phyloP scores from a whole-genome alignment of 1,284 basidiomycete genomes.

The Xerocomus amazonicus region DNA sequence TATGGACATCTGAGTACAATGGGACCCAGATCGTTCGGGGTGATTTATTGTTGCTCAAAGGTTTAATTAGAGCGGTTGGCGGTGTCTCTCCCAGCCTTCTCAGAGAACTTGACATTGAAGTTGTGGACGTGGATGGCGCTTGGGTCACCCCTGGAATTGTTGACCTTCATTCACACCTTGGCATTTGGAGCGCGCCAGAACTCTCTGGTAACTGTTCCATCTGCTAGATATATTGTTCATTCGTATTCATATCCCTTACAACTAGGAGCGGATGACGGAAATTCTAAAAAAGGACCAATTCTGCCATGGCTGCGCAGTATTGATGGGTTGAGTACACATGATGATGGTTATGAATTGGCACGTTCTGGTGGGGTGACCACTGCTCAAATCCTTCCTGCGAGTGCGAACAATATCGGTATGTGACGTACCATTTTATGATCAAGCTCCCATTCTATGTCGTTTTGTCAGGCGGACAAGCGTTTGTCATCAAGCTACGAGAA shows the following conservation, averaged over 20 bases:
- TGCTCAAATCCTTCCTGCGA: not conserved
- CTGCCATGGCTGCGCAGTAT: not conserved
- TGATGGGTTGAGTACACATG: not conserved
- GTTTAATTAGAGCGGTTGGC: not conserved
- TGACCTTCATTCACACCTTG: not conserved
- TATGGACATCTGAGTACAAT: not conserved
- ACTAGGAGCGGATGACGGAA: not conserved
- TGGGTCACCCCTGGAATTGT: not conserved
- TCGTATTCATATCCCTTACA: not conserved
- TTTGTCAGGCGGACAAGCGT: not conserved
- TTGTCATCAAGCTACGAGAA: not conserved
- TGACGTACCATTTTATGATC: too few species aligned
- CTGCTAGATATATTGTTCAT: not conserved
- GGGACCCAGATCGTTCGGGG: not conserved
- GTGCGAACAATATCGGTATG: not conserved
- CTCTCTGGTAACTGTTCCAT: not conserved
- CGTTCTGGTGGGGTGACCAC: not conserved
- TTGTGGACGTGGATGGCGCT: not conserved
- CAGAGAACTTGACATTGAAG: not conserved
- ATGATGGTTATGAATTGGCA: not conserved
- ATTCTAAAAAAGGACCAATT: not conserved
- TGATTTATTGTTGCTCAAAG: not conserved
- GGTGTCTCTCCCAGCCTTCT: not conserved
- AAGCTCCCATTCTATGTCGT: not conserved
- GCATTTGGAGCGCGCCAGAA: not conserved